Base-by-base conservation (phyloP, 305 asterid genomes). In the Fraxinus xanthoxyloides region DNA sequence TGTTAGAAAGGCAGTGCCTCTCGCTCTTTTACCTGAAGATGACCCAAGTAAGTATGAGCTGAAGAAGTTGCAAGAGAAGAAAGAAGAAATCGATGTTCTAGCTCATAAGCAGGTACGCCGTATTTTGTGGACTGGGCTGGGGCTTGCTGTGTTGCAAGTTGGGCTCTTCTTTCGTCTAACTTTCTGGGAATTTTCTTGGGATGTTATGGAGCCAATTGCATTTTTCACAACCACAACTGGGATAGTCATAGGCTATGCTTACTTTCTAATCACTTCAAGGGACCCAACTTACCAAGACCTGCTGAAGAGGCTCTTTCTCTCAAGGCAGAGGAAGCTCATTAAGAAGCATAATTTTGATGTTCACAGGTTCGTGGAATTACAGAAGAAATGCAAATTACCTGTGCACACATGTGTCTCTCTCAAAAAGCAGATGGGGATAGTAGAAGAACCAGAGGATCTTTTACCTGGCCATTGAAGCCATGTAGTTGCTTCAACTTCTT, bases 111-210 rank as follows among this genome's bases (percentile, higher is more conserved):
- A 94, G 85, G 98, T 96, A 13, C 93, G 97, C 1, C 91, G 97
- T 61, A 90, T 96, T 69, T 69, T 96, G 59, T 96, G 95, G 97
- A 87, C 86, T 0, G 98, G 99, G 34, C 82, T 96, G 82, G 98
- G 93, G 26, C 74, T 90, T 34, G 77, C 94, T 7, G 84, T 96
- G 75, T 75, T 85, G 5, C 95, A 93, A 56, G 94, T 93, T 0
- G 95, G 98, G 8, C 94, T 96, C 61, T 96, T 96, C 92, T 96
- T 96, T 67, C 98, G 99, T 31, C 91, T 96, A 9, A 96, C 99
- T 0, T 96, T 91, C 86, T 96, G 99, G 99, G 99, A 96, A 80
- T 96, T 93, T 83, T 94, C 98, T 74, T 96, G 99, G 99, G 98
- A 96, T 24, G 97, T 94, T 61, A 96, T 96, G 99, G 99, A 96